These are phyloP conservation scores for Eimeria maxima DNA, from an alignment of 169 alveolate genomes.

Conservation along the genomic window DNA sequence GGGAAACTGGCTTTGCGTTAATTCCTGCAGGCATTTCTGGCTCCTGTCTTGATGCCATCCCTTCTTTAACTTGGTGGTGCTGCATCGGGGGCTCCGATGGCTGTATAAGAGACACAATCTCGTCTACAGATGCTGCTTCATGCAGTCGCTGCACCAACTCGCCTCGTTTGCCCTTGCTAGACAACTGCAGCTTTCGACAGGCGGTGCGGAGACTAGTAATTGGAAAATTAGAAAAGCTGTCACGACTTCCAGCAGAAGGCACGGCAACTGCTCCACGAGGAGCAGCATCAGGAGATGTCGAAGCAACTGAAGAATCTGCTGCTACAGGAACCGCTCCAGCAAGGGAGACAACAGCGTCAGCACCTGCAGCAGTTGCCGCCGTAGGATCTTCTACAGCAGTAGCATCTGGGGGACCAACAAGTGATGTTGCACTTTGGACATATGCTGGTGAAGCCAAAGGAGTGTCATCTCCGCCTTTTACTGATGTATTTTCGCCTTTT, in stretches of 20 bases:
- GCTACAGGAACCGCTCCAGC: not conserved
- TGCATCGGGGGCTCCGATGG: not conserved
- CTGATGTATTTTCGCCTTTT: not conserved
- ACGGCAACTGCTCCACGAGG: not conserved
- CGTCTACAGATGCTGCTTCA: not conserved
- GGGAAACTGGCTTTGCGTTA: not conserved
- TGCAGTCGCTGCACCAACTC: slow-evolving; percentile 34
- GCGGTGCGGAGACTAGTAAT: slow-evolving; percentile 35
- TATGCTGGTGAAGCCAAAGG: not conserved
- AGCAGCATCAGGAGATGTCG: not conserved
- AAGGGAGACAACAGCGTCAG: not conserved
- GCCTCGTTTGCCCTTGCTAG: slow-evolving; percentile 61
- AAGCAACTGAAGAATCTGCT: not conserved
- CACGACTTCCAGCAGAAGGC: not conserved
- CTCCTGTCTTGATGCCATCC: not conserved
- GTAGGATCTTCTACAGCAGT: not conserved
- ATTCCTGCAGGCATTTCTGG: not conserved
- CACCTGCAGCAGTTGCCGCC: not conserved
- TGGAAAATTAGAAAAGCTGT: not conserved
- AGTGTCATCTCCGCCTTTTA: not conserved
- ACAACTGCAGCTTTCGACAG: slow-evolving; percentile 50
- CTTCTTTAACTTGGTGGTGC: not conserved
- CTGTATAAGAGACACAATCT: not conserved
- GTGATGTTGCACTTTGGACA: not conserved
- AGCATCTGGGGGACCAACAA: not conserved